These are phyloP conservation scores for Pseudocercospora pini-densiflorae DNA, from an alignment of 2,329 filamentous ascomycete species.

Conservation along the genomic window DNA sequence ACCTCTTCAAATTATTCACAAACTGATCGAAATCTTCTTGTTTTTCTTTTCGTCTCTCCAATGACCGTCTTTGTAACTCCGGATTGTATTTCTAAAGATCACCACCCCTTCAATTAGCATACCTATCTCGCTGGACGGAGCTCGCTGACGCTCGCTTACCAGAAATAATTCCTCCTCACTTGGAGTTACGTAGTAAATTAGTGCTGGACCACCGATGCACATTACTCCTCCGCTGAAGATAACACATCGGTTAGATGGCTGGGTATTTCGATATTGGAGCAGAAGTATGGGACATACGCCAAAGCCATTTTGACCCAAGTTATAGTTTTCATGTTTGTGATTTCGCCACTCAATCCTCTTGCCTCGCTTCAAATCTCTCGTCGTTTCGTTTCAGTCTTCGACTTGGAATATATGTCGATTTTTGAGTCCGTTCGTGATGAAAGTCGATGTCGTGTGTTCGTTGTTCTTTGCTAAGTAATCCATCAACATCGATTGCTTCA, in stretches of 20 bases:
- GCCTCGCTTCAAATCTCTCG: not conserved
- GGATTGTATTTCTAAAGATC: slow-evolving; percentile 80
- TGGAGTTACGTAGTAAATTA: slow-evolving; percentile 79
- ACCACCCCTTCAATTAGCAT: not conserved
- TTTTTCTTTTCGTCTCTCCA: slow-evolving; percentile 76
- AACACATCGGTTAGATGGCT: too few relatives aligned
- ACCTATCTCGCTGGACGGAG: too few relatives aligned
- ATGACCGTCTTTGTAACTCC: slow-evolving; percentile 83
- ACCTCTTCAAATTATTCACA: slow-evolving; percentile 80
- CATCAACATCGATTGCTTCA: slow-evolving; percentile 17
- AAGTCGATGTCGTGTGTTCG: slow-evolving; percentile 2
- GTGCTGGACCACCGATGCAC: slow-evolving; percentile 81
- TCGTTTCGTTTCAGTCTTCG: not conserved
- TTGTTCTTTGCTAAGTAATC: slow-evolving; percentile 3
- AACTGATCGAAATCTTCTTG: slow-evolving; percentile 91
- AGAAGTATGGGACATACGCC: slow-evolving; percentile 68
- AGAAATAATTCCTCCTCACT: slow-evolving; percentile 90
- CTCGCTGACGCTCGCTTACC: too few relatives aligned
- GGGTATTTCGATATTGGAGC: too few relatives aligned
- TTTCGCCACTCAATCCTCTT: not conserved
- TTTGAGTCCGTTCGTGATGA: not conserved
- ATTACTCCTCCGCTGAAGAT: slow-evolving; percentile 67
- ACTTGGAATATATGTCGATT: too few relatives aligned
- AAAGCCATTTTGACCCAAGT: slow-evolving; percentile 70
- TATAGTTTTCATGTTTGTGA: slow-evolving; percentile 47